phyloP scores from a whole-genome alignment of 2,329 filamentous ascomycete genomes.

The Verticillium longisporum region DNA sequence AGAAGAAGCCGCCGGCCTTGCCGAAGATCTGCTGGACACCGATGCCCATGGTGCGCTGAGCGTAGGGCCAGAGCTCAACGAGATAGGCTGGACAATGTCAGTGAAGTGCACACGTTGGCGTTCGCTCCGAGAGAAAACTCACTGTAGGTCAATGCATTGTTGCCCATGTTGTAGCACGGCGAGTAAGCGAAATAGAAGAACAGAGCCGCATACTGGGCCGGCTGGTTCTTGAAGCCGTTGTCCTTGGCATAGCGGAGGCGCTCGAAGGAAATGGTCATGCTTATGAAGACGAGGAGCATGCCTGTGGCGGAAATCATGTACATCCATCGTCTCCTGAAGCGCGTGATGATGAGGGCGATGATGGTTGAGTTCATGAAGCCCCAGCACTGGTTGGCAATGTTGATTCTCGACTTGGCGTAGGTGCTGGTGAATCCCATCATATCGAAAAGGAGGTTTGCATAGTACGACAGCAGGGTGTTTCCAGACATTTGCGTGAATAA shows the following conservation, averaged over 20 bases:
- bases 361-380: slow-evolving; percentile 32
- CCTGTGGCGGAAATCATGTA: slow-evolving; percentile 43
- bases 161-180: slow-evolving; percentile 57
- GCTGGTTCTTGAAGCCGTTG: slow-evolving; percentile 17
- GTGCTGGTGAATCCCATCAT: slow-evolving; percentile 36
- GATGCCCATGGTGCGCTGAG: slow-evolving; percentile 49
- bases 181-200: slow-evolving; percentile 57
- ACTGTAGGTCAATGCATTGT: slow-evolving; percentile 60
- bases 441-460: slow-evolving; percentile 35
- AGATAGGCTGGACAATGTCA: slow-evolving; percentile 35
- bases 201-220: slow-evolving; percentile 31
- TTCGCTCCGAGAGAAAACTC: slow-evolving; percentile 14
- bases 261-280: slow-evolving; percentile 43
- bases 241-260: slow-evolving; percentile 21
- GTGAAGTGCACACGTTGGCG: not conserved
- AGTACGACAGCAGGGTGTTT: slow-evolving; percentile 41
- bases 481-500: slow-evolving; percentile 47
- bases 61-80: slow-evolving; percentile 54
- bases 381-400: slow-evolving; percentile 38
- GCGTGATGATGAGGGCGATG: slow-evolving; percentile 34
- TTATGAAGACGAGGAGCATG: slow-evolving; percentile 46
- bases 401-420: slow-evolving; percentile 37
- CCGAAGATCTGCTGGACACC: slow-evolving; percentile 50
- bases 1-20: slow-evolving; percentile 30
- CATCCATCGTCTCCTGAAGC: slow-evolving; percentile 41